These are phyloP conservation scores for Phanerodontia chrysosporium DNA, from an alignment of 768 basidiomycete species.

Conservation along the genomic window DNA sequence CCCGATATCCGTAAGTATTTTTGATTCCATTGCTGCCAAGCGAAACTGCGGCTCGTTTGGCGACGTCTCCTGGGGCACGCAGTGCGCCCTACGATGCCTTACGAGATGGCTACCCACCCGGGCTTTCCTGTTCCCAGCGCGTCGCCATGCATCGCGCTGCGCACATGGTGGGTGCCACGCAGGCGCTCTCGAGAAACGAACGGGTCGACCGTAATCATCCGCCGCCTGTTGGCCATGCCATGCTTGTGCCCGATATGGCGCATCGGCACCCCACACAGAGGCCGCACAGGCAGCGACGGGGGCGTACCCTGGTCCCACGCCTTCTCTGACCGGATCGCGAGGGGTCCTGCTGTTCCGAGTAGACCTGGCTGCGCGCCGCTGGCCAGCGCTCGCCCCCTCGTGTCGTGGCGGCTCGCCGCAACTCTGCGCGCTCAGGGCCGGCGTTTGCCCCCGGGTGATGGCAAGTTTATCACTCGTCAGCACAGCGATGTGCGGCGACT, in stretches of 20 bases:
- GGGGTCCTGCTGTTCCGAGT: neutral
- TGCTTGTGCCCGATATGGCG: neutral
- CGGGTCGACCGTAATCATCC: neutral
- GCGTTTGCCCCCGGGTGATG: neutral
- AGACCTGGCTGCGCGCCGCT: neutral
- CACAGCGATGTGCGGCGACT: neutral
- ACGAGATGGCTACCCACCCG: too few relatives aligned
- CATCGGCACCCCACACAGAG: neutral
- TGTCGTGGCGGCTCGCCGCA: too few relatives aligned
- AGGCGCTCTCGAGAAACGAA: too few relatives aligned
- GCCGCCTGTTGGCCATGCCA: neutral
- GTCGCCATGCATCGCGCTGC: neutral
- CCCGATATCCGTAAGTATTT: neutral
- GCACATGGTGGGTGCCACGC: neutral
- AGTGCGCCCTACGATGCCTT: too few relatives aligned
- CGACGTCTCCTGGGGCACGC: too few relatives aligned
- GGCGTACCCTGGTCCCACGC: neutral
- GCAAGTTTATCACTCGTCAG: neutral
- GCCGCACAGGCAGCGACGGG: neutral
- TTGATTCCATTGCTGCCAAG: neutral
- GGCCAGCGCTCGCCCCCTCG: too few relatives aligned
- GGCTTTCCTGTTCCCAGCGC: too few relatives aligned
- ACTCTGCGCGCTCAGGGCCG: neutral
- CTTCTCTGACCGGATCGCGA: neutral
- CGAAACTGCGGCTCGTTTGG: neutral